phyloP scores from a whole-genome alignment of 2,329 filamentous ascomycete species.

The Pseudogymnoascus sp. region DNA sequence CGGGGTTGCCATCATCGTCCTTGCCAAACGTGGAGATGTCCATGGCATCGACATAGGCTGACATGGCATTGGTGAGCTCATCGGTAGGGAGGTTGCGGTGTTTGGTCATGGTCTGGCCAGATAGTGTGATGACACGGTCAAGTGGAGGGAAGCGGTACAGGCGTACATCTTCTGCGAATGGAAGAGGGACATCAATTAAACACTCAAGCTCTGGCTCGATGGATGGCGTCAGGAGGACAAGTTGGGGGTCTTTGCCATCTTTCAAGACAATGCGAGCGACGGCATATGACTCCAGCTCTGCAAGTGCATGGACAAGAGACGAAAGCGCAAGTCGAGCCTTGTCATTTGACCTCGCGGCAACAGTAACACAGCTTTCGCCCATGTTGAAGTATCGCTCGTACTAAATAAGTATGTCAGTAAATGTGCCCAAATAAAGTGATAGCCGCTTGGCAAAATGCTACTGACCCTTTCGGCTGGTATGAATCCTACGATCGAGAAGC shows the following conservation, averaged over 20 bases:
- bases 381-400: slow-evolving; percentile 81
- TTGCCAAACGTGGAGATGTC: slow-evolving; percentile 64
- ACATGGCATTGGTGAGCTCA: slow-evolving; percentile 72
- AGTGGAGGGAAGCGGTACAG: slow-evolving; percentile 87
- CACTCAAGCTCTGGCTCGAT: slow-evolving; percentile 76
- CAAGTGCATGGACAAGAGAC: slow-evolving; percentile 79
- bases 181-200: slow-evolving; percentile 80
- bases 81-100: slow-evolving; percentile 76
- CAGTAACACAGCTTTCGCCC: slow-evolving; percentile 69
- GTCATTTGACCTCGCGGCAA: slow-evolving; percentile 70
- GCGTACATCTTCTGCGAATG: slow-evolving; percentile 87
- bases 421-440: background rate
- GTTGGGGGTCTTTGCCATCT: slow-evolving; percentile 66
- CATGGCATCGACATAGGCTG: slow-evolving; percentile 87
- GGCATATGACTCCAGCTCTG: slow-evolving; percentile 76
- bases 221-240: slow-evolving; percentile 71
- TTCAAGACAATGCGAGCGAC: slow-evolving; percentile 80
- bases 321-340: slow-evolving; percentile 78
- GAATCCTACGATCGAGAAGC: slow-evolving; percentile 81
- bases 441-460: slow-evolving; percentile 1
- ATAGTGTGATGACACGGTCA: slow-evolving; percentile 80
- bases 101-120: slow-evolving; percentile 67
- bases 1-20: slow-evolving; percentile 60
- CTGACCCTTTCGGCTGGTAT: slow-evolving; percentile 60
- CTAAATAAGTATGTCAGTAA: slow-evolving; percentile 32